These are phyloP conservation scores for Euptelea pleiosperma DNA, from an alignment of 164 flowering plant species.

Conservation along the genomic window DNA sequence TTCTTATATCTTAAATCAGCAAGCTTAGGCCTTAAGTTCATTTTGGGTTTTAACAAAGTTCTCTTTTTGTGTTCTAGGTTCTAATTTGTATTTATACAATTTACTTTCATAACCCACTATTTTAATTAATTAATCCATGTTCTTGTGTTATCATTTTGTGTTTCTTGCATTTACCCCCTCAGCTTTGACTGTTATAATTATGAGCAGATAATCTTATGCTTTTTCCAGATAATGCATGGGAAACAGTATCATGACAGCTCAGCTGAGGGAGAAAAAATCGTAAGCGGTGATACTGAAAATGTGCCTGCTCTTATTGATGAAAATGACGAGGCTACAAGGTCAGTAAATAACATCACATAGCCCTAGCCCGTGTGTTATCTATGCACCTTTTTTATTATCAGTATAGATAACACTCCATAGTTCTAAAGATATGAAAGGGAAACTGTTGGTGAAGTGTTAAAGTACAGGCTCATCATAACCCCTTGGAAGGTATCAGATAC, in stretches of 20 bases:
- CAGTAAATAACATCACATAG: slow-evolving; percentile 2
- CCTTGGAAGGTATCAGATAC: no score
- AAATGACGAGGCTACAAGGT: slow-evolving; percentile 23
- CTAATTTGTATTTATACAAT: not conserved
- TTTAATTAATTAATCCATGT: no score
- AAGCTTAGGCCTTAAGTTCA: no score
- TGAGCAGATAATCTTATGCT: not conserved
- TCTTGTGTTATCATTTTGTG: not conserved
- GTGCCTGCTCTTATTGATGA: slow-evolving; percentile 5
- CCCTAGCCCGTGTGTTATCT: not conserved
- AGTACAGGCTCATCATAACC: no score
- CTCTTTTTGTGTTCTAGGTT: not conserved
- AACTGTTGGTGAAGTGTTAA: no score
- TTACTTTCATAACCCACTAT: no score
- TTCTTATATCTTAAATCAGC: no score
- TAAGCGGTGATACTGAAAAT: slow-evolving; percentile 5
- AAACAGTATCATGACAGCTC: slow-evolving; percentile 9
- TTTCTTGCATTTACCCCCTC: not conserved
- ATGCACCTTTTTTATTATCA: not conserved
- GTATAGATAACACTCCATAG: no score
- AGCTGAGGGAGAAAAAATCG: slow-evolving; percentile 13
- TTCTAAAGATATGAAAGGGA: no score
- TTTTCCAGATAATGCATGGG: slow-evolving; percentile 37
- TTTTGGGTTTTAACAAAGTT: no score
- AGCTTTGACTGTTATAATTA: not conserved